A percentile compares a stretch with the other conserved stretches of the same genome.
phyloP scores from a whole-genome alignment of 805 yeast genomes.

The Yarrowia hollandica region DNA sequence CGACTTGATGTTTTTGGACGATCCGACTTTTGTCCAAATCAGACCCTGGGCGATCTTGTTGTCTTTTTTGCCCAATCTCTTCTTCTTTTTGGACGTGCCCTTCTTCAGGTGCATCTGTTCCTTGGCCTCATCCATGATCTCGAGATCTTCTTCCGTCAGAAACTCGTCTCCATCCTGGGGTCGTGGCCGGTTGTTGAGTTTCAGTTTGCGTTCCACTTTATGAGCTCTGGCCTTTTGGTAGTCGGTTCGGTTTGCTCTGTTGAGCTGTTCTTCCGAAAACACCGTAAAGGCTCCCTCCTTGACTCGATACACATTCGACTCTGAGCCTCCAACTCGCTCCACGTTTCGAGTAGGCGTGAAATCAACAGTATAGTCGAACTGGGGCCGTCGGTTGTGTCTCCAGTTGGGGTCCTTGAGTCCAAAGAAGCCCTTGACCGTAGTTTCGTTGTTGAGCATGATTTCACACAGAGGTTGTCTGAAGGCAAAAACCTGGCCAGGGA shows the following conservation, averaged over 20 bases:
- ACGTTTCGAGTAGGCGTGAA: background rate
- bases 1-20: constrained; percentile 17
- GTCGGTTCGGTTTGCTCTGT: background rate
- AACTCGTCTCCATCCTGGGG: background rate
- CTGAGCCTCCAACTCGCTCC: background rate
- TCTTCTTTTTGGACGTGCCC: background rate
- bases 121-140: background rate
- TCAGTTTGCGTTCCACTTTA: too few relatives aligned
- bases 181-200: background rate
- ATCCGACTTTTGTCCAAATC: background rate
- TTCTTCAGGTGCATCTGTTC: too few relatives aligned
- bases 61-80: too few relatives aligned
- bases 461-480: constrained; percentile 26
- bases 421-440: background rate
- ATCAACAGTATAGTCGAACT: background rate
- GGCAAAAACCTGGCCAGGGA: constrained; percentile 20
- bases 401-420: constrained; percentile 17
- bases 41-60: background rate
- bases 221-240: background rate
- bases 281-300: background rate
- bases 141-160: background rate
- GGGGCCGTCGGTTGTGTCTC: background rate
- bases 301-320: background rate
- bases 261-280: background rate
- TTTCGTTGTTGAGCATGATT: constrained; percentile 6